A percentile compares a stretch with the other conserved stretches of the same genome.
Conservation (phyloP, 805 yeast genomes). For the Spathaspora passalidarum region DNA sequence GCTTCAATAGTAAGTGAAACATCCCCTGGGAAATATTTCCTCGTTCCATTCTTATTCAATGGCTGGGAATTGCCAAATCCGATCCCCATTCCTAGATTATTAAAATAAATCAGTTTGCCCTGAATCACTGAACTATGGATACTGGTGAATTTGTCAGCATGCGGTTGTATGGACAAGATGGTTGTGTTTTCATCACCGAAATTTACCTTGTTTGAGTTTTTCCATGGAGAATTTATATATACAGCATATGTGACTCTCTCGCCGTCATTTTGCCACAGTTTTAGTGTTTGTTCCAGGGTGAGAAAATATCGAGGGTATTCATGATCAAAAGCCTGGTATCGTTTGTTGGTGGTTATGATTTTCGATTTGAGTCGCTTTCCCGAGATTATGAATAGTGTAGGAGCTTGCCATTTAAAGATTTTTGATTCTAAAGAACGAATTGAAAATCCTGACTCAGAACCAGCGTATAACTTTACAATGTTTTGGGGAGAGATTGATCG, state of each 20-base stretch:
- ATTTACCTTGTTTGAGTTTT: slow-evolving; percentile 59
- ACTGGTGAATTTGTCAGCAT: slow-evolving; percentile 48
- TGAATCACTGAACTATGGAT: slow-evolving; percentile 28
- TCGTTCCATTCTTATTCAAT: slow-evolving; percentile 39
- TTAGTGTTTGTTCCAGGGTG: slow-evolving; percentile 19
- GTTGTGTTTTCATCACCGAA: slow-evolving; percentile 63
- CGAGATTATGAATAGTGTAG: slow-evolving; percentile 65
- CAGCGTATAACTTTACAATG: slow-evolving; percentile 63
- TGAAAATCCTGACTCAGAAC: slow-evolving; percentile 79
- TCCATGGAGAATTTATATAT: slow-evolving; percentile 73
- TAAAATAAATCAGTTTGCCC: slow-evolving; percentile 56
- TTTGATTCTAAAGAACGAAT: slow-evolving; percentile 83
- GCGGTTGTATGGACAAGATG: slow-evolving; percentile 69
- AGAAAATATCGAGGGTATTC: slow-evolving; percentile 42
- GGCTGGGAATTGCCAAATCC: slow-evolving; percentile 81
- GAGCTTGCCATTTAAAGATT: slow-evolving; percentile 87
- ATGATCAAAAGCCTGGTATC: slow-evolving; percentile 50
- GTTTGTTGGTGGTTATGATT: slow-evolving; percentile 34
- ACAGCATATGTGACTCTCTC: slow-evolving; percentile 61
- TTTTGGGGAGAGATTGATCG: slow-evolving; percentile 27
- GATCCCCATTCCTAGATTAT: slow-evolving; percentile 71
- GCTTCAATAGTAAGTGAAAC: slow-evolving; percentile 78
- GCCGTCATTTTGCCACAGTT: slow-evolving; percentile 35
- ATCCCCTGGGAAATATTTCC: slow-evolving; percentile 63
- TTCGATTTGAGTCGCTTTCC: slow-evolving; percentile 52